These are phyloP conservation scores for Penicillium sp. DNA, from an alignment of 2,329 filamentous ascomycete genomes.

Conservation along the genomic window DNA sequence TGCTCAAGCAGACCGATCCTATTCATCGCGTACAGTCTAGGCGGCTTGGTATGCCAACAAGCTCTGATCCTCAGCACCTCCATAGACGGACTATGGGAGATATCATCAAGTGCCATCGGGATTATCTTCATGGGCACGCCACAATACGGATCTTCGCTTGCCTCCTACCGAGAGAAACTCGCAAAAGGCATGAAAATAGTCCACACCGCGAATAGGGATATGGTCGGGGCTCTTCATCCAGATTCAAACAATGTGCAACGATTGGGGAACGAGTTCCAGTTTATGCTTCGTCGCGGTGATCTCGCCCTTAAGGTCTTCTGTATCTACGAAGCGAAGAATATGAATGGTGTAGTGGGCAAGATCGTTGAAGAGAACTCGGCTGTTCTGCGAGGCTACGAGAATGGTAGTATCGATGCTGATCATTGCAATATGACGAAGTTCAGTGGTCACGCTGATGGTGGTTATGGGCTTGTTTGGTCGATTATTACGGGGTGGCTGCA, in stretches of 20 bases:
- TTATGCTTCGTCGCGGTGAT: slow-evolving; percentile 6
- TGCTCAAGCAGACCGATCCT: slow-evolving; percentile 11
- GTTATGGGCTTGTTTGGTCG: background rate
- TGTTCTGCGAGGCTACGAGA: slow-evolving; percentile 4
- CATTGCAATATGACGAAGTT: slow-evolving; percentile 11
- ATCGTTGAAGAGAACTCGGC: slow-evolving; percentile 12
- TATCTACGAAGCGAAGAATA: slow-evolving; percentile 9
- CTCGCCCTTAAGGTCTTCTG: slow-evolving; percentile 7
- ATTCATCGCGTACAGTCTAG: slow-evolving; percentile 31
- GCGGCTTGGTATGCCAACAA: slow-evolving; percentile 27
- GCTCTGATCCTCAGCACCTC: slow-evolving; percentile 6
- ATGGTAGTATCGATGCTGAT: slow-evolving; percentile 4
- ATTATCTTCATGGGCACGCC: slow-evolving; percentile 41
- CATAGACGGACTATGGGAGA: slow-evolving; percentile 7
- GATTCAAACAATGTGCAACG: slow-evolving; percentile 4
- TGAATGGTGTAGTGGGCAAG: slow-evolving; percentile 8
- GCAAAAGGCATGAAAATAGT: background rate
- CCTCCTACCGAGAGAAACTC: slow-evolving; percentile 4
- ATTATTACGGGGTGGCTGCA: slow-evolving; percentile 1
- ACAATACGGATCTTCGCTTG: slow-evolving; percentile 28
- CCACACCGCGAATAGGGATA: background rate
- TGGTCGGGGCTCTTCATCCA: background rate
- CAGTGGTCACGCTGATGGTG: background rate
- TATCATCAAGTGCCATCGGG: slow-evolving; percentile 20
- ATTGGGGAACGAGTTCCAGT: slow-evolving; percentile 3